phyloP scores from a whole-genome alignment of 2,329 filamentous ascomycete species.

The Pseudogymnoascus destructans region DNA sequence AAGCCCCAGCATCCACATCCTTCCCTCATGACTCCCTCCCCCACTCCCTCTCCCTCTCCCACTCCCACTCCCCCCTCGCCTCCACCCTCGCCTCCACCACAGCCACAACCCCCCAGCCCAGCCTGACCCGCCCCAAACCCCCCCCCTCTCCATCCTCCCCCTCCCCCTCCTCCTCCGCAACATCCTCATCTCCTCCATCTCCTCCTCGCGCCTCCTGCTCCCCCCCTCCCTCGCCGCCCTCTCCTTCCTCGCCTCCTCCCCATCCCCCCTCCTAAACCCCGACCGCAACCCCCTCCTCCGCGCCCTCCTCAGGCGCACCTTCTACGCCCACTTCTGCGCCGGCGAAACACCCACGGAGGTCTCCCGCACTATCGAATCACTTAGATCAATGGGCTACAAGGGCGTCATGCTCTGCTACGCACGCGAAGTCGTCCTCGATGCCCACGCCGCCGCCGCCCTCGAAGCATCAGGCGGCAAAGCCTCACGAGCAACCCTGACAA shows the following conservation, averaged over 20 bases:
- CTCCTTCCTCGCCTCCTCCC: slow-evolving; percentile 55
- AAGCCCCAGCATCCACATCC: slow-evolving; percentile 10
- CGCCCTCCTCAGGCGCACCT: slow-evolving; percentile 62
- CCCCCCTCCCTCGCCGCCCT: slow-evolving; percentile 56
- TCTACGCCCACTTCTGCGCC: slow-evolving; percentile 86
- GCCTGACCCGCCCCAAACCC: slow-evolving; percentile 16
- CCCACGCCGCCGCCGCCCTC: slow-evolving; percentile 36
- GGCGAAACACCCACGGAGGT: slow-evolving; percentile 64
- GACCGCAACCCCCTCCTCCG: slow-evolving; percentile 63
- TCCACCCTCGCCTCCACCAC: not conserved
- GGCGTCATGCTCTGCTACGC: slow-evolving; percentile 81
- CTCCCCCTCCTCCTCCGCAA: slow-evolving; percentile 54
- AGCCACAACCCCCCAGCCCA: slow-evolving; percentile 8
- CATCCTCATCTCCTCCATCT: slow-evolving; percentile 54
- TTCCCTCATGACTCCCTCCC: too few species aligned
- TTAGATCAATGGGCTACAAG: slow-evolving; percentile 65
- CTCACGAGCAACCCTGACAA: slow-evolving; percentile 35
- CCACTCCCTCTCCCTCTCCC: too few species aligned
- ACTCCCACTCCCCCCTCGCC: not conserved
- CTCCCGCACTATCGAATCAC: slow-evolving; percentile 43
- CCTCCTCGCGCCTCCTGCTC: slow-evolving; percentile 57
- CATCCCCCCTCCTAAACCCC: slow-evolving; percentile 53
- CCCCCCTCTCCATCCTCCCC: slow-evolving; percentile 52
- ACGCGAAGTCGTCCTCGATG: slow-evolving; percentile 60
- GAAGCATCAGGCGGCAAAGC: slow-evolving; percentile 34